phyloP scores from a whole-genome alignment of 2,329 filamentous ascomycete species.

The Pseudogymnoascus sp. region DNA sequence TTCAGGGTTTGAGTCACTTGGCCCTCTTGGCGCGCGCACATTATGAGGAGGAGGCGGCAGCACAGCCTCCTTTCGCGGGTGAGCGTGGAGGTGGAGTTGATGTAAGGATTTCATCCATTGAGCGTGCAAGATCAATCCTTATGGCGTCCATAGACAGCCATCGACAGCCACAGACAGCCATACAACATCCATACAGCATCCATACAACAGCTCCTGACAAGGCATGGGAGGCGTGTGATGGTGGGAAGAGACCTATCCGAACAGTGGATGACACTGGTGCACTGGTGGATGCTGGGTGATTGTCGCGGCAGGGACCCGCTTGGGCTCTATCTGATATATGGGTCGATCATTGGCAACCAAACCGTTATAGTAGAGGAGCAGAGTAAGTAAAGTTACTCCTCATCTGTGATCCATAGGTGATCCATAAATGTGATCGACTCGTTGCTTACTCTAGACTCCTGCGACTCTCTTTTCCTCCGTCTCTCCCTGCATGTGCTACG shows the following conservation, averaged over 20 bases:
- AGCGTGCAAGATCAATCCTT: not conserved
- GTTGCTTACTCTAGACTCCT: not conserved
- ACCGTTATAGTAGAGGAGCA: no score
- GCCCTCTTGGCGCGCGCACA: not conserved
- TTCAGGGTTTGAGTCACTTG: not conserved
- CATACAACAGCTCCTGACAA: no score
- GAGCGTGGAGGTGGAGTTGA: not conserved
- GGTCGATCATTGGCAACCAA: not conserved
- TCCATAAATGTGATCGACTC: no score
- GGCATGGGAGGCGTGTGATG: no score
- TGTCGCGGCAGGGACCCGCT: constrained; percentile 1
- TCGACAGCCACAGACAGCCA: no score
- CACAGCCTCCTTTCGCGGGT: not conserved
- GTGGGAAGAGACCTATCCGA: not conserved
- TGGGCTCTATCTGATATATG: not conserved
- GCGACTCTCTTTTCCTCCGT: no score
- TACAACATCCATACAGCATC: no score
- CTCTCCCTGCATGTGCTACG: not conserved
- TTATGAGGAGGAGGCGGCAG: not conserved
- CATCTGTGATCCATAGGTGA: not conserved
- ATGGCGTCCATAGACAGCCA: no score
- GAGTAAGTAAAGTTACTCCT: not conserved
- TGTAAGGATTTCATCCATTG: not conserved
- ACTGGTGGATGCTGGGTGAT: not conserved
- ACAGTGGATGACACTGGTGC: not conserved